Percentiles rank a stretch among this genome's conserved stretches.
phyloP scores from a whole-genome alignment of 2,329 filamentous ascomycete species.

The Penicillium sp. region DNA sequence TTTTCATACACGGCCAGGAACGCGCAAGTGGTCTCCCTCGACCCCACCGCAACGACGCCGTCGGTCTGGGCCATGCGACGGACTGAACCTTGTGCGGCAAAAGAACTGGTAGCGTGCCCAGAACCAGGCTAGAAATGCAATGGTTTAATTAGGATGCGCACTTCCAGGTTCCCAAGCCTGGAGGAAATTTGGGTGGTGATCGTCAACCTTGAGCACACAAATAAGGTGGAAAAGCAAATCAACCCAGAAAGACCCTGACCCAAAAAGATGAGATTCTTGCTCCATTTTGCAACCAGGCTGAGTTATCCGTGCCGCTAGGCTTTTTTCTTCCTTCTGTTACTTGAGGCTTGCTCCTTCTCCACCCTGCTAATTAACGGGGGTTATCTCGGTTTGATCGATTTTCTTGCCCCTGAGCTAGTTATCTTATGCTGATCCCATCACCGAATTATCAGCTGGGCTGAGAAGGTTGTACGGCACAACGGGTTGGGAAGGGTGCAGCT shows the following conservation, averaged over 20 bases:
- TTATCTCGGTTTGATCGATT: background rate
- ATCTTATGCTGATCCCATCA: background rate
- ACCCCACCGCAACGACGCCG: conserved; percentile 20
- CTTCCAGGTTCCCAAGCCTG: background rate
- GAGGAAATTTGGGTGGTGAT: background rate
- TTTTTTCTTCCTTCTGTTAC: background rate
- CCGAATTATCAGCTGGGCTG: background rate
- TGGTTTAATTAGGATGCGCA: conserved; percentile 11
- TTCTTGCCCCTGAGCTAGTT: background rate
- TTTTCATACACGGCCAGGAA: conserved; percentile 11
- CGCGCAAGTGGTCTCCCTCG: background rate
- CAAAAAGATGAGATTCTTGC: background rate
- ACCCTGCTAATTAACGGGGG: background rate
- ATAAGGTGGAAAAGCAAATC: background rate
- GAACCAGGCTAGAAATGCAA: background rate
- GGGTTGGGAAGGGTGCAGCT: background rate
- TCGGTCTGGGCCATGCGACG: conserved; percentile 26
- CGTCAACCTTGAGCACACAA: background rate
- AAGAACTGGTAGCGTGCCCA: background rate
- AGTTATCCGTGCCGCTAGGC: background rate
- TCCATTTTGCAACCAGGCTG: background rate
- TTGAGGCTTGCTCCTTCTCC: background rate
- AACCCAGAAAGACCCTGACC: background rate
- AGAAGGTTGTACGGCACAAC: background rate
- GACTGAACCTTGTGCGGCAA: conserved; percentile 20